Conservation (phyloP, 2,329 filamentous ascomycete genomes). For the Rhynchosporium secalis region DNA sequence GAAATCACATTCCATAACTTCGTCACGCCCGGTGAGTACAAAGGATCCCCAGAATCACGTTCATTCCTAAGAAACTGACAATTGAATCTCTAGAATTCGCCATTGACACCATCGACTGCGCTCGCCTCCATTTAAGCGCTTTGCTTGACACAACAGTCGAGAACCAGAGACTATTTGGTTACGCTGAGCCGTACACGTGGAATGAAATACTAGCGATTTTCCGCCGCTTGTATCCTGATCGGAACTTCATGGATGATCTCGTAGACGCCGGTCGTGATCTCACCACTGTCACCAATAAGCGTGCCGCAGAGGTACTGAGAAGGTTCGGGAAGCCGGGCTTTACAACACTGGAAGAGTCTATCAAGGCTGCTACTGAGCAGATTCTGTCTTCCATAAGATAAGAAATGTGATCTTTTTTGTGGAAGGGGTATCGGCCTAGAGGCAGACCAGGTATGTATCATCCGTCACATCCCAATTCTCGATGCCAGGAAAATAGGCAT, state of each 20-base stretch:
- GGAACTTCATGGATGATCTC: constrained; percentile 31
- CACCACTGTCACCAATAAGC: constrained; percentile 27
- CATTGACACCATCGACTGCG: constrained; percentile 29
- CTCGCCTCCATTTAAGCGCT: constrained; percentile 38
- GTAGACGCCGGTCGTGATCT: constrained; percentile 28
- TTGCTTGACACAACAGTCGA: constrained; percentile 35
- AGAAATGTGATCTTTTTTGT: background rate
- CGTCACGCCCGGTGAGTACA: constrained; percentile 20
- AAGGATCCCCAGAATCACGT: background rate
- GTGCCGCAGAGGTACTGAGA: constrained; percentile 28
- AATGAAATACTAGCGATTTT: constrained; percentile 30
- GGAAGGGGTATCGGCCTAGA: too few relatives aligned
- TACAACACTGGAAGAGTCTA: constrained; percentile 24
- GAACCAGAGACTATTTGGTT: constrained; percentile 36
- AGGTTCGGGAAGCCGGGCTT: constrained; percentile 25
- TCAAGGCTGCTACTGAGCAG: constrained; percentile 17
- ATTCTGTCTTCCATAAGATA: constrained; percentile 1
- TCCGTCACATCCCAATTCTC: too few relatives aligned
- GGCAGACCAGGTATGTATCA: too few relatives aligned
- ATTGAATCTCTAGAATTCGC: background rate
- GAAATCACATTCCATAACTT: constrained; percentile 16
- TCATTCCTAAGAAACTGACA: background rate
- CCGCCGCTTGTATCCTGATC: constrained; percentile 31
- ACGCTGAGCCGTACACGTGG: constrained; percentile 29
- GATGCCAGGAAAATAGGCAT: too few relatives aligned